A percentile compares a stretch with the other conserved stretches of the same genome.
Evolutionary conservation across 192 early-diverging fungal genomes (phyloP).

Genomic region (Coemansia sp.): DNA sequence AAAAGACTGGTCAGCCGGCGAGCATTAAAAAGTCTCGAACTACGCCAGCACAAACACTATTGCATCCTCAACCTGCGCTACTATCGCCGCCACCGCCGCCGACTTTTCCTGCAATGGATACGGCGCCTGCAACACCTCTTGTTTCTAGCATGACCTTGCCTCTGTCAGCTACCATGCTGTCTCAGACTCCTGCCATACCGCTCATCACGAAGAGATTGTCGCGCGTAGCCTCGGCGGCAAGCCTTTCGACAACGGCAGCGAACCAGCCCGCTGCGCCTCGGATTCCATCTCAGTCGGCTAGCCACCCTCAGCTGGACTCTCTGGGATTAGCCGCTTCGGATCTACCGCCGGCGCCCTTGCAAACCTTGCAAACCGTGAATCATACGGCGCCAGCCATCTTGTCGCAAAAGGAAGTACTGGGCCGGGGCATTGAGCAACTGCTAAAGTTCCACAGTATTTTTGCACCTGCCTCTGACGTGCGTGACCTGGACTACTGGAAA

Average conservation of each 20-base stretch:
- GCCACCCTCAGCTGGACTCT: background rate
- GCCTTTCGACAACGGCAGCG: background rate
- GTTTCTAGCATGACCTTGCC: background rate
- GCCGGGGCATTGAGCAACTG: slow-evolving; percentile 35
- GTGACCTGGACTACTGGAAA: slow-evolving; percentile 32
- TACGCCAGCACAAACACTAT: background rate
- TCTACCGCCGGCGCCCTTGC: background rate
- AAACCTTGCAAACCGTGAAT: background rate
- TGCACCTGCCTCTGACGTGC: slow-evolving; percentile 2
- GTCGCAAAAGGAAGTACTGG: slow-evolving; percentile 23
- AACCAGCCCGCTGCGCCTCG: background rate
- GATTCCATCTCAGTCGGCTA: background rate
- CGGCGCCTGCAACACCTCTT: background rate
- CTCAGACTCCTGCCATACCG: background rate
- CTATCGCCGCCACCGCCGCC: background rate
- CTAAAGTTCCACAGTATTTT: slow-evolving; percentile 36
- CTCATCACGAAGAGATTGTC: background rate
- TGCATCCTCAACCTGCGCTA: background rate
- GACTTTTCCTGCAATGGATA: background rate
- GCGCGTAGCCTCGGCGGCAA: background rate
- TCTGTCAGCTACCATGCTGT: background rate
- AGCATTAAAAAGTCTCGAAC: slow-evolving; percentile 6
- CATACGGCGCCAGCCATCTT: background rate
- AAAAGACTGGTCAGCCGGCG: background rate
- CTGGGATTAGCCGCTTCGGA: background rate